Evolutionary conservation across 352 stramenopile genomes (phyloP).

Genomic region (Phytopythium litorale): DNA sequence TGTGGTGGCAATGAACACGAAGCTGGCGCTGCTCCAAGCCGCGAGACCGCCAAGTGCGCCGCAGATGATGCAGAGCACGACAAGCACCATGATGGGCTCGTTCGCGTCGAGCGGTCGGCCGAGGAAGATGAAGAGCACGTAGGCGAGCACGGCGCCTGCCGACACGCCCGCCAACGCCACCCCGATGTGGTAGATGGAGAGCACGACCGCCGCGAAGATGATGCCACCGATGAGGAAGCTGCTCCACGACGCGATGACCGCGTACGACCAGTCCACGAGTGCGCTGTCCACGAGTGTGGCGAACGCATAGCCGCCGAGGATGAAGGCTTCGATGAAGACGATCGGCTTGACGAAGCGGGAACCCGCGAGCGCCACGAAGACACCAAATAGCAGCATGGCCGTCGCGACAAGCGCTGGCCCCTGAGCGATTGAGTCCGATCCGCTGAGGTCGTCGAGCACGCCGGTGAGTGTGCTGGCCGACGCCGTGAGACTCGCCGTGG

Average conservation of each 20-base stretch:
- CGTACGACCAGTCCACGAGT: constrained; percentile 1
- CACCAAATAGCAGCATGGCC: constrained; percentile 3
- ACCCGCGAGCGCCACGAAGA: background rate
- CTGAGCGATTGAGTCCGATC: background rate
- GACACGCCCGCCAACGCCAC: background rate
- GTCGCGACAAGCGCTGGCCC: background rate
- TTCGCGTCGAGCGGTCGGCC: background rate
- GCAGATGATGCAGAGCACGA: constrained; percentile 3
- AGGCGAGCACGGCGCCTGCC: constrained; percentile 1
- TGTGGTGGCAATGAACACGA: constrained; percentile 4
- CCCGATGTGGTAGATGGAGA: background rate
- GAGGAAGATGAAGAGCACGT: constrained; percentile 7
- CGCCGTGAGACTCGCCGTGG: background rate
- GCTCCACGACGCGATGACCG: constrained; percentile 1
- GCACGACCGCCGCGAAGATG: background rate
- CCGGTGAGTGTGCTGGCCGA: background rate
- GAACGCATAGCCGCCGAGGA: constrained; percentile 7
- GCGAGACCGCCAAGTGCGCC: background rate
- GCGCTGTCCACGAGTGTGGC: constrained; percentile 7
- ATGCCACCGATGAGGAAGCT: constrained; percentile 5
- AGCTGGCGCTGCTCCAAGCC: background rate
- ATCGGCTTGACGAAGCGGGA: constrained; percentile 1
- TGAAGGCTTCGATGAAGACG: constrained; percentile 5
- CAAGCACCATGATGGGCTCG: constrained; percentile 4
- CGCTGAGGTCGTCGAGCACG: background rate